Evolutionary conservation across 208 protist genomes (phyloP).

Genomic region (Crithidia fasciculata): DNA sequence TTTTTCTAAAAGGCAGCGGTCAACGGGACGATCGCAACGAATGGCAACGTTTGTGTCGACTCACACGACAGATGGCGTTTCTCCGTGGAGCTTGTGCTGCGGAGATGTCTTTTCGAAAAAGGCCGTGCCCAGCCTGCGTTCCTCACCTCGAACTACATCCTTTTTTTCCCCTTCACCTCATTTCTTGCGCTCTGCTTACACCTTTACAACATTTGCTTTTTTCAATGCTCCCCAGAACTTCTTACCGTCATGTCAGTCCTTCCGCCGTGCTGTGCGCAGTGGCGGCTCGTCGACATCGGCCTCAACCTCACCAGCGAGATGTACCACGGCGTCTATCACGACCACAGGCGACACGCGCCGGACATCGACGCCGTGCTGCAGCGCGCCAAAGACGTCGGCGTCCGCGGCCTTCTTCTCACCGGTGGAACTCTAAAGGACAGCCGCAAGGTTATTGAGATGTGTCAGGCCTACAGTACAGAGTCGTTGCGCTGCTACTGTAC

Average conservation of each 20-base stretch:
- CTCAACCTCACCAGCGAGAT: slow-evolving; percentile 86
- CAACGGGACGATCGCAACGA: too few species aligned
- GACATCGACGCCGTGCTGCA: slow-evolving; percentile 74
- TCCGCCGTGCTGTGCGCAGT: slow-evolving; percentile 24
- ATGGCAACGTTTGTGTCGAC: too few species aligned
- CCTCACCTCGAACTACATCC: neutral
- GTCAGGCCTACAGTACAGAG: slow-evolving; percentile 44
- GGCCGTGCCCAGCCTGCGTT: neutral
- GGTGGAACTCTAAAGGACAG: slow-evolving; percentile 67
- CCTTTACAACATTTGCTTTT: neutral
- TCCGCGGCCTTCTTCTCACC: slow-evolving; percentile 81
- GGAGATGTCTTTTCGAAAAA: too few species aligned
- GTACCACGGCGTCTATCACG: slow-evolving; percentile 80
- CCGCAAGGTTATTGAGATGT: slow-evolving; percentile 63
- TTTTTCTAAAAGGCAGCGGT: too few species aligned
- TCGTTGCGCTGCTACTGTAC: slow-evolving; percentile 64
- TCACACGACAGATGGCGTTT: too few species aligned
- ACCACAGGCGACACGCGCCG: slow-evolving; percentile 43
- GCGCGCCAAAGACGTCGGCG: slow-evolving; percentile 52
- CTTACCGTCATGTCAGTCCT: slow-evolving; percentile 6
- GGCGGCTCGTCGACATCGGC: slow-evolving; percentile 86
- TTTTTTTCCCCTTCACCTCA: too few species aligned
- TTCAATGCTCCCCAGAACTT: neutral
- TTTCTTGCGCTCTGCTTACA: too few species aligned
- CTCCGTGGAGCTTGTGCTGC: too few species aligned